Percentiles rank a stretch among this genome's conserved stretches.
Conservation (phyloP, 257 asterid genomes). For the Ligustrum vulgare region DNA sequence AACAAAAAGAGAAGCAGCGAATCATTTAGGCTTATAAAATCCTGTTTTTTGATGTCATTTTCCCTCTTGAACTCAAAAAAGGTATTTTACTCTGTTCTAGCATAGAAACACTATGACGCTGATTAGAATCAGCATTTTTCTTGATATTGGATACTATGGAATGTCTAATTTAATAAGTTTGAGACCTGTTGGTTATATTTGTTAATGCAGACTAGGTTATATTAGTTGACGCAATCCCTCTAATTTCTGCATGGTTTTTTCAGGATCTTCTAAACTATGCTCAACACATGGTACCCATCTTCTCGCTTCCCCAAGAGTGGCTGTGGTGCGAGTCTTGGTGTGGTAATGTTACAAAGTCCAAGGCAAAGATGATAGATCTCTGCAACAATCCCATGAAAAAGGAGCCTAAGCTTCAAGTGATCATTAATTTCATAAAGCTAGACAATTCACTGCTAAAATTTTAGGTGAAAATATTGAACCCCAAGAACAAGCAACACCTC, state of each 20-base stretch:
- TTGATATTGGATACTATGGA: no score
- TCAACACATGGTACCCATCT: constrained; percentile 92
- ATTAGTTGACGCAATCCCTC: constrained; percentile 91
- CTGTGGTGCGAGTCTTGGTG: constrained; percentile 99
- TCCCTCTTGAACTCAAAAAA: constrained; percentile 92
- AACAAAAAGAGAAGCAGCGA: constrained; percentile 95
- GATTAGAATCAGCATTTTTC: no score
- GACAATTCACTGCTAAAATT: no score
- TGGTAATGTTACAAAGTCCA: constrained; percentile 82
- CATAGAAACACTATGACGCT: no score
- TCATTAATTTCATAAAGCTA: not conserved
- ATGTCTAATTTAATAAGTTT: no score
- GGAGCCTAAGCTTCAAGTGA: constrained; percentile 98
- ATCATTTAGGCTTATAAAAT: constrained; percentile 96
- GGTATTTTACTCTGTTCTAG: no score
- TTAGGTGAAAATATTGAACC: no score
- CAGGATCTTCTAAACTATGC: constrained; percentile 99
- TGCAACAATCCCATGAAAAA: constrained; percentile 99
- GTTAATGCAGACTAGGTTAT: no score
- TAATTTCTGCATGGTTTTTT: constrained; percentile 15
- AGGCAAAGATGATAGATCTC: constrained; percentile 91
- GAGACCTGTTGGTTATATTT: no score
- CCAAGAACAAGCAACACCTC: no score
- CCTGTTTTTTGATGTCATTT: constrained; percentile 95
- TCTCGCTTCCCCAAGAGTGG: constrained; percentile 99